Evolutionary conservation across 805 yeast species (phyloP).

Genomic region (Grigorovia humatica): DNA sequence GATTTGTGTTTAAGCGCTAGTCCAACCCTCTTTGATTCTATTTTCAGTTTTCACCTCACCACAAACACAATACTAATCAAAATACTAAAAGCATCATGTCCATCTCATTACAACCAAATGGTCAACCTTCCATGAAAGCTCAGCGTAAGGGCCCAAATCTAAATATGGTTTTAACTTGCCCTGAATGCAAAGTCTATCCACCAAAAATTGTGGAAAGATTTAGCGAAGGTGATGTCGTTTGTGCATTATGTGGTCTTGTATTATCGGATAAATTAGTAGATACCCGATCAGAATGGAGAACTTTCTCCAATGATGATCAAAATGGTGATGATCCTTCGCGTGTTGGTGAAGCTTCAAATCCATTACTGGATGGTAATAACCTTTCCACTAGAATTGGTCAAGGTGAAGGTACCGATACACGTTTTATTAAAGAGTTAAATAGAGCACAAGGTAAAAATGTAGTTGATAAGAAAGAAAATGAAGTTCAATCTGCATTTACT

Average conservation of each 20-base stretch:
- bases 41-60: background rate
- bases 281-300: slow-evolving; percentile 97
- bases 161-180: slow-evolving; percentile 84
- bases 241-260: slow-evolving; percentile 93
- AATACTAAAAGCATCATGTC: background rate
- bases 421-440: slow-evolving; percentile 78
- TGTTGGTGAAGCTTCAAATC: slow-evolving; percentile 97
- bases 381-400: slow-evolving; percentile 86
- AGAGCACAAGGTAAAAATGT: slow-evolving; percentile 80
- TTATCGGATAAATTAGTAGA: slow-evolving; percentile 87
- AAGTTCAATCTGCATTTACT: slow-evolving; percentile 78
- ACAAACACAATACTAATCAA: background rate
- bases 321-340: slow-evolving; percentile 98
- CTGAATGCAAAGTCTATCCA: slow-evolving; percentile 91
- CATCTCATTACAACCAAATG: background rate
- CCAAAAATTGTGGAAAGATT: slow-evolving; percentile 92
- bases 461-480: slow-evolving; percentile 81
- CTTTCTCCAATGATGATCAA: slow-evolving; percentile 94
- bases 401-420: slow-evolving; percentile 78
- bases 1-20: no score
- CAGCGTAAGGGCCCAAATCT: slow-evolving; percentile 58
- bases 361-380: slow-evolving; percentile 82
- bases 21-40: background rate
- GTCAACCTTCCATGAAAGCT: background rate
- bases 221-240: slow-evolving; percentile 96